Evolutionary conservation across 1,284 basidiomycete species (phyloP), one percentile per base, ranked within the genome.

Genomic region (Microbotryum saponariae): DNA sequence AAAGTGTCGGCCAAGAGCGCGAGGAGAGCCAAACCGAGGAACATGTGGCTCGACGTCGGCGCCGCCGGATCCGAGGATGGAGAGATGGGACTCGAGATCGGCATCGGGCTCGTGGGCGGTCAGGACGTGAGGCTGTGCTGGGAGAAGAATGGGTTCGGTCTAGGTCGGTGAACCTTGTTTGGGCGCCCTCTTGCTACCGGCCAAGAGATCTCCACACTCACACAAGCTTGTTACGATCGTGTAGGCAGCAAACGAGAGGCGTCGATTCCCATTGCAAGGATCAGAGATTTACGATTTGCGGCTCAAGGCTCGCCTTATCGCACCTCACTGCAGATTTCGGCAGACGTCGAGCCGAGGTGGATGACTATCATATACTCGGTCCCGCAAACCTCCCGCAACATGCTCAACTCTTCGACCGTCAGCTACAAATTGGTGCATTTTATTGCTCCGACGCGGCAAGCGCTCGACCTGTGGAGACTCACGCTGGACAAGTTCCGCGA

Each of bases 341-440:
- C 75, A 4, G 74, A 75, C 31, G 75, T 78, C 61, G 76, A 77
- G 58, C 72, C 75, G 4, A 75, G 76, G 8, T 80, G 79, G 78
- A 76, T 79, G 54, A 77, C 78, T 2, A 73, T 80, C 62, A 78
- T 80, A 59, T 79, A 79, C 61, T 37, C 59, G 27, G 73, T 76
- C n/a, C 71, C 74, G 18, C 49, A 65, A 1, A 33, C 61, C 14
- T 60, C 58, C 79, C 83, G 54, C 70, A 82, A 87, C 71, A 78
- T 81, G 54, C 80, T 91, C 87, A 87, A 61, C 87, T 87, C 8
- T 81, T 89, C 77, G 59, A 89, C 90, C 72, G 82, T 84, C 42
- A 82, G 83, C 52, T 97, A 93, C 83, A 97, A 97, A 78, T 88
- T 89, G 0, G 81, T 96, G 16, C 91, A 97, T 73, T 81, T 97